Base-by-base conservation (phyloP, 306 rosid species). In the Styphnolobium japonicum region DNA sequence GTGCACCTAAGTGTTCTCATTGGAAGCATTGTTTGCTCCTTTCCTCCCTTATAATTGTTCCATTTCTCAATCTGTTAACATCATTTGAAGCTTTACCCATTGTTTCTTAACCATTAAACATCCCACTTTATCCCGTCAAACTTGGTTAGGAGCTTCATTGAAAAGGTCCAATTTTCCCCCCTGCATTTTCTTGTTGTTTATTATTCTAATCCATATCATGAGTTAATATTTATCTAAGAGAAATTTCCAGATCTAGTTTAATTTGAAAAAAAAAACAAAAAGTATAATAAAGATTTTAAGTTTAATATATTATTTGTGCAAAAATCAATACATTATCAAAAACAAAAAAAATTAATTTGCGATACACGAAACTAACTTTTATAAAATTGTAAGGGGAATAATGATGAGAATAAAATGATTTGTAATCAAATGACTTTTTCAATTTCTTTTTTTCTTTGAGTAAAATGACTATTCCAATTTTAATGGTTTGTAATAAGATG, bases 1-100 rank as follows among this genome's bases (percentile, higher is more conserved):
- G 55, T 33, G 74, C 49, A 53, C 69, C 83, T 9, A 25, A 56
- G 56, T 78, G 62, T 39, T 65, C 76, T 48, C 55, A 56, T 25
- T 39, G 15, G 40, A 46, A 77, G 36, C 19, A 77, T 27, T 29
- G 16, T 34, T 71, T 64, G 53, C 40, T 23, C 53, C 15, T 16
- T 52, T 49, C 16, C 64, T 51, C 11, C 31, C 3, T 27, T 27
- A 2, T 34, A 45, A 16, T 45, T 60, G 3, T 46, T 33, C 49
- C 57, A 49, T 25, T 6, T 12, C 21, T 72, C 10, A 52, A 61
- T 43, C 15, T 33, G 67, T 51, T 29, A 21, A 75, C 48, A 21
- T 63, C 34, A 77, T 63, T 73, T 64, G 43, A 66, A 57, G 33
- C 11, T 43, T 29, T 48, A 49, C 27, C 42, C 37, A 2, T 58